Percentiles rank a stretch among this genome's conserved stretches.
phyloP scores from a whole-genome alignment of 208 protist species.

The Vickermania spadyakhi region DNA sequence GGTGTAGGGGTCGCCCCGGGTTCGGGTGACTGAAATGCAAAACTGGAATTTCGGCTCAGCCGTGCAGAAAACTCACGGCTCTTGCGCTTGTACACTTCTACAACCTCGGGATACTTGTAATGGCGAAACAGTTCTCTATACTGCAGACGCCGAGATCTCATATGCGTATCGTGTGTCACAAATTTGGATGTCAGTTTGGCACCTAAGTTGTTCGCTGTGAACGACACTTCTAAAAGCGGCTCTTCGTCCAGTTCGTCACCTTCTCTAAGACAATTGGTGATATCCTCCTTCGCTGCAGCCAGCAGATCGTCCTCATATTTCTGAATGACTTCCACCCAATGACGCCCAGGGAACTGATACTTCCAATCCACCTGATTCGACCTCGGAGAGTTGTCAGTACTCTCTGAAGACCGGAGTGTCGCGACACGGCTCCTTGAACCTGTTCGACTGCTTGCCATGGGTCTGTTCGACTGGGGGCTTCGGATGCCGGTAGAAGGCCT shows the following conservation, averaged over 20 bases:
- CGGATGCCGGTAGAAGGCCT: no score
- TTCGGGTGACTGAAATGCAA: neutral
- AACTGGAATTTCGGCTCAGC: no score
- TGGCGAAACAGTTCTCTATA: neutral
- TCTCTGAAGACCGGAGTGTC: neutral
- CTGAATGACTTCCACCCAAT: neutral
- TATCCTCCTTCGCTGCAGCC: neutral
- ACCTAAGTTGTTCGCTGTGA: neutral
- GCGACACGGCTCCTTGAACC: neutral
- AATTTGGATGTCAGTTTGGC: neutral
- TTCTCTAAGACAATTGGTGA: neutral
- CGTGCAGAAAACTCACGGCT: neutral
- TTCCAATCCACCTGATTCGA: neutral
- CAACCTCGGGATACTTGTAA: neutral
- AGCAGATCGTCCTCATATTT: neutral
- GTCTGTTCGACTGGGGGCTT: neutral
- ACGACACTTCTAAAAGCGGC: neutral
- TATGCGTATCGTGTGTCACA: neutral
- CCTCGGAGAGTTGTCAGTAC: neutral
- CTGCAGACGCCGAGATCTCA: neutral
- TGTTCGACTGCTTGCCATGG: neutral
- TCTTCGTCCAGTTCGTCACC: neutral
- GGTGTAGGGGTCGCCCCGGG: neutral
- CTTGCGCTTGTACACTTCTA: neutral
- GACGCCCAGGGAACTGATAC: neutral